These are phyloP conservation scores for Neonectria ditissima DNA, from an alignment of 2,329 filamentous ascomycete genomes.

Conservation along the genomic window DNA sequence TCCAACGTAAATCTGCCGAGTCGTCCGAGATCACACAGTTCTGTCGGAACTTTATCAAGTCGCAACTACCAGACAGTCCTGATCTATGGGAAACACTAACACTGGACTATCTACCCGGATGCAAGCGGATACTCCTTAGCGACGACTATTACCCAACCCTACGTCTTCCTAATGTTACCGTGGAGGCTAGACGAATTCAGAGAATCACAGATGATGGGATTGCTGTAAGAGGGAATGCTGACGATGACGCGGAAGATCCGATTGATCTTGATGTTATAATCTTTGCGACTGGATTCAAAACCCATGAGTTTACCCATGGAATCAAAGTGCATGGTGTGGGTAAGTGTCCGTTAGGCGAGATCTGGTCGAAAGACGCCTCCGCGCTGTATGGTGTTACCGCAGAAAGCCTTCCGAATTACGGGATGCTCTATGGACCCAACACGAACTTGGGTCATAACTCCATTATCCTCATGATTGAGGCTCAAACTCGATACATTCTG, in stretches of 20 bases:
- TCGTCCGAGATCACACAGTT: constrained; percentile 5
- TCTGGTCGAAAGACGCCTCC: constrained; percentile 7
- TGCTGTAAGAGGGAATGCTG: background rate
- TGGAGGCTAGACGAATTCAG: constrained; percentile 2
- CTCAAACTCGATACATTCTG: constrained; percentile 13
- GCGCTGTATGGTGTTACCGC: constrained; percentile 9
- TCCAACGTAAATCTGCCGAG: constrained; percentile 5
- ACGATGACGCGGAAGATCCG: background rate
- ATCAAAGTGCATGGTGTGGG: constrained; percentile 14
- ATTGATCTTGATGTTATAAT: constrained; percentile 17
- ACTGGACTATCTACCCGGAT: constrained; percentile 11
- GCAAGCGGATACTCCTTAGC: constrained; percentile 11
- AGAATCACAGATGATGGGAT: constrained; percentile 3
- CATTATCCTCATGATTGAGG: constrained; percentile 22
- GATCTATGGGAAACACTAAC: constrained; percentile 14
- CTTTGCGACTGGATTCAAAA: constrained; percentile 12
- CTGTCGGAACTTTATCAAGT: constrained; percentile 6
- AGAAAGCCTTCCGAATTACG: constrained; percentile 11
- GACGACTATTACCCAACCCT: constrained; percentile 13
- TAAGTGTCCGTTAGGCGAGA: background rate
- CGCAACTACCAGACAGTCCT: constrained; percentile 5
- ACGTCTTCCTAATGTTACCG: background rate
- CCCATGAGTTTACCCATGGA: constrained; percentile 6
- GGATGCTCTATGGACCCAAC: constrained; percentile 21
- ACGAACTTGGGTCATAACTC: constrained; percentile 24